phyloP scores from a whole-genome alignment of 768 basidiomycete genomes.

The Candolleomyces efflorescens region DNA sequence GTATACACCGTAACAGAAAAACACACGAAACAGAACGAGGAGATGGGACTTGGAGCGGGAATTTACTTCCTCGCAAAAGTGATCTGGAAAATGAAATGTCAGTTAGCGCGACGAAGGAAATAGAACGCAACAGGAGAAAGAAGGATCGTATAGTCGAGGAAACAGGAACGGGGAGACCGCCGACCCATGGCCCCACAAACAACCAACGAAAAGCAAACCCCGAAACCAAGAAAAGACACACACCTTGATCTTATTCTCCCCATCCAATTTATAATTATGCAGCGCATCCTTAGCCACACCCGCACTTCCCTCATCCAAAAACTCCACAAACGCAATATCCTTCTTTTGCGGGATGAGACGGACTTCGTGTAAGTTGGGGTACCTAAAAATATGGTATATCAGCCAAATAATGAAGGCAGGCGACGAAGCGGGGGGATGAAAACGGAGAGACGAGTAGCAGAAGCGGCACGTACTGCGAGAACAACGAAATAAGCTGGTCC shows the following conservation, averaged over 20 bases:
- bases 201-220: too few species aligned
- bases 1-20: neutral
- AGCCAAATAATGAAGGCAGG: too few species aligned
- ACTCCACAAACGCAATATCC: conserved; percentile 99
- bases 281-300: conserved; percentile 91
- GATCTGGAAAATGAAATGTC: conserved; percentile 24
- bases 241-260: conserved; percentile 98
- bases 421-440: neutral
- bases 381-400: too few species aligned
- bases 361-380: conserved; percentile 94
- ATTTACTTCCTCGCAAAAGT: conserved; percentile 69
- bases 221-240: too few species aligned
- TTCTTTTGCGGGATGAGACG: conserved; percentile 97
- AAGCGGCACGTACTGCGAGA: conserved; percentile 69
- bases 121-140: too few species aligned
- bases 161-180: neutral
- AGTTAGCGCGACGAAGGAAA: too few species aligned
- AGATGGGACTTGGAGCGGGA: neutral
- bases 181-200: too few species aligned
- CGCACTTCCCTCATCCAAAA: conserved; percentile 87
- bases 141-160: too few species aligned
- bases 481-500: conserved; percentile 85
- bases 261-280: conserved; percentile 97
- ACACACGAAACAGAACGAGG: neutral
- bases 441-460: neutral